These are phyloP conservation scores for Ichthyophonus hoferi DNA, from an alignment of 208 protist genomes.

Conservation along the genomic window DNA sequence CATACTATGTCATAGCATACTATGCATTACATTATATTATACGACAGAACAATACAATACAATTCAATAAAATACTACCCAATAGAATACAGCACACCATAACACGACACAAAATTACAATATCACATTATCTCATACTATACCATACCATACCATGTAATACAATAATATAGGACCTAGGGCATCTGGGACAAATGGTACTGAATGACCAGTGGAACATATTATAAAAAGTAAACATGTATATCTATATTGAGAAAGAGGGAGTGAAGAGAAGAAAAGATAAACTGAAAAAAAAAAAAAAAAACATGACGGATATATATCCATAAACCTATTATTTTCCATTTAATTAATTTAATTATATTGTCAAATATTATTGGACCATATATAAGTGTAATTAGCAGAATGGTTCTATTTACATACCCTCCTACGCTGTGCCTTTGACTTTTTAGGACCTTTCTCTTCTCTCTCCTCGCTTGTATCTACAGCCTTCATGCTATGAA, in stretches of 20 bases:
- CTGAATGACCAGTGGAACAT: no score
- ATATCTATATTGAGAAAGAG: no score
- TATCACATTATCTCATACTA: no score
- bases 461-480: background rate
- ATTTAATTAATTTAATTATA: background rate
- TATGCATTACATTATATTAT: background rate
- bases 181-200: no score
- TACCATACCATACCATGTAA: no score
- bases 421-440: background rate
- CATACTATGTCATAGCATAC: background rate
- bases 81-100: no score
- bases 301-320: background rate
- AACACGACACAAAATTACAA: no score
- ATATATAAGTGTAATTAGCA: no score
- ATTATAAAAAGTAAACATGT: no score
- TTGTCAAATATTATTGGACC: background rate
- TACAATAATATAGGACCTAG: no score
- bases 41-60: background rate
- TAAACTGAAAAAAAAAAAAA: background rate
- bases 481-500: no score
- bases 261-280: background rate
- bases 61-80: no score
- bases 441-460: background rate
- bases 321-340: background rate
- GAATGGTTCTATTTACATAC: background rate